Percentiles rank a stretch among this genome's conserved stretches.
Conservation (phyloP, 1,139 yeast genomes). For the Lodderomyces oxycetoniae region DNA sequence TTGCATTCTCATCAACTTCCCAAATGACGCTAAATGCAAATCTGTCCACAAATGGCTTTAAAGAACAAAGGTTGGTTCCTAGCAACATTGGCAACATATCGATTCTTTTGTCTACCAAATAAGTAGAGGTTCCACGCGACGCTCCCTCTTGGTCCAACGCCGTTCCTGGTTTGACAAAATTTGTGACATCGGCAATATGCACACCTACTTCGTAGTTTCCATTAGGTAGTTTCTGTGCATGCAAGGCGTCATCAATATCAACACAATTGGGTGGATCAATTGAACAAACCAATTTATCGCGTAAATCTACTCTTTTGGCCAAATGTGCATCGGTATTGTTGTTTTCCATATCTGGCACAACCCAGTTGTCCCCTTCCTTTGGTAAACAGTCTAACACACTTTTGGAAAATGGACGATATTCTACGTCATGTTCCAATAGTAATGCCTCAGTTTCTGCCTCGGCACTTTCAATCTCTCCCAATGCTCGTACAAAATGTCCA, state of each 20-base stretch:
- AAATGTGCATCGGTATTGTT: constrained; percentile 54
- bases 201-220: constrained; percentile 98
- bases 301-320: constrained; percentile 69
- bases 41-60: constrained; percentile 92
- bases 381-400: constrained; percentile 92
- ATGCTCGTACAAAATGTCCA: constrained; percentile 87
- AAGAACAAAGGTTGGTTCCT: constrained; percentile 94
- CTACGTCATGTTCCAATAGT: constrained; percentile 90
- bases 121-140: constrained; percentile 93
- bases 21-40: constrained; percentile 94
- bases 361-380: constrained; percentile 88
- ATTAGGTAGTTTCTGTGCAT: constrained; percentile 77
- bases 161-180: constrained; percentile 90
- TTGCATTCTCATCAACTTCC: constrained; percentile 87
- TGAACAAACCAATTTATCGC: constrained; percentile 87
- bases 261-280: constrained; percentile 99
- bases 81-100: constrained; percentile 96
- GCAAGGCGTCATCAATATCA: constrained; percentile 98
- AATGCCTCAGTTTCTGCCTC: constrained; percentile 97
- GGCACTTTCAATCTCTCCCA: constrained; percentile 87
- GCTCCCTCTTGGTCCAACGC: constrained; percentile 96
- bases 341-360: constrained; percentile 62
- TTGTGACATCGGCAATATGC: constrained; percentile 98
- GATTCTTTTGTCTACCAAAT: constrained; percentile 96
- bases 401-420: constrained; percentile 91